Percentiles rank a stretch among this genome's conserved stretches.
Evolutionary conservation across 306 rosid species (phyloP).

Genomic region (Carpinus fangiana): DNA sequence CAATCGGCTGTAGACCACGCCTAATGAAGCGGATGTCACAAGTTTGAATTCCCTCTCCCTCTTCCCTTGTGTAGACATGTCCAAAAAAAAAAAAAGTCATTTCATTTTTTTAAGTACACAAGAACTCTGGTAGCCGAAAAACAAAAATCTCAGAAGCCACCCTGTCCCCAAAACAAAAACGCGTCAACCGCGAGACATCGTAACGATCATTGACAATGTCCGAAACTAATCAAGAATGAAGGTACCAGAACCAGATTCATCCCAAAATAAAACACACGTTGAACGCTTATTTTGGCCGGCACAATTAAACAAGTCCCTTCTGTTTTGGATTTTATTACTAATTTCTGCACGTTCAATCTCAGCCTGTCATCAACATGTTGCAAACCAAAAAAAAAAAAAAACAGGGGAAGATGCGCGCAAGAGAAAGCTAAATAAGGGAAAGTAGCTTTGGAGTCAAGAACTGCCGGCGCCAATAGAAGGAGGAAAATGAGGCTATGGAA

Average conservation of each 20-base stretch:
- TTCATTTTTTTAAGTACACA: too few species aligned
- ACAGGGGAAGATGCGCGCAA: not conserved
- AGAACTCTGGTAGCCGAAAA: too few species aligned
- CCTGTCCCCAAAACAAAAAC: not conserved
- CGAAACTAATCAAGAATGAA: not conserved
- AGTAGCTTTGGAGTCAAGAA: not conserved
- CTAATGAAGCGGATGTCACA: too few species aligned
- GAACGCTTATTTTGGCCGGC: not conserved
- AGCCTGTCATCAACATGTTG: not conserved
- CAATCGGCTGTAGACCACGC: too few species aligned
- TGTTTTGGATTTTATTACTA: not conserved
- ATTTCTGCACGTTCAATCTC: slow-evolving; percentile 12
- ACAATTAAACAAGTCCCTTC: not conserved
- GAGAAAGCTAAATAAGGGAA: not conserved
- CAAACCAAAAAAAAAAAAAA: too few species aligned
- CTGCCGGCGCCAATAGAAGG: not conserved
- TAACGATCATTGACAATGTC: slow-evolving; percentile 27
- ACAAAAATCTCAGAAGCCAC: too few species aligned
- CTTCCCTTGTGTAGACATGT: too few species aligned
- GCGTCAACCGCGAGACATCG: not conserved
- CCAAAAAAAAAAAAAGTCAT: too few species aligned
- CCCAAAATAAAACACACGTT: not conserved
- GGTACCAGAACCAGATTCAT: not conserved
- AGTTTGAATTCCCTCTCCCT: too few species aligned
- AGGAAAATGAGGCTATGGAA: slow-evolving; percentile 69